Base-by-base conservation (phyloP, 192 early-diverging fungal genomes). In the Geosiphon pyriformis region DNA sequence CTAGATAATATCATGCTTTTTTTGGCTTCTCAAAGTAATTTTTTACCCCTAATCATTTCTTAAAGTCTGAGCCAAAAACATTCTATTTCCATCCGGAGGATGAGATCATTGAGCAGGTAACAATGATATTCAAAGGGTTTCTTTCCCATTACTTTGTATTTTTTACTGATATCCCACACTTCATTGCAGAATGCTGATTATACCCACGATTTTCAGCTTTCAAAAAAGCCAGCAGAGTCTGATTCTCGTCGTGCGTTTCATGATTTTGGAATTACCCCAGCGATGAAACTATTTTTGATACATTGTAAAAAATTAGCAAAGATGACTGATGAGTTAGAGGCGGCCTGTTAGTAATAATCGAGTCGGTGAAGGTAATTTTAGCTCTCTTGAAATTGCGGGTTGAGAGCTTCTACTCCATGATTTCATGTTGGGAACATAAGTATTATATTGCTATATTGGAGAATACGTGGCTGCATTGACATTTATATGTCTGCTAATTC, bases 41-140 rank as follows among this genome's bases (percentile, higher is more conserved):
- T 10, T 26, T 15, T 33, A 53, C 11, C 11, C 10, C 20, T 61
- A 12, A 47, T 23, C 11, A 12, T 66, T 32, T 29, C n/a, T 53
- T 2, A 53, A 18, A 55, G 72, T 55, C 69, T n/a, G 76, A 74
- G 26, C 69, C 73, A 4, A 74, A 73, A 27, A 74, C 77, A 0
- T 90, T 88, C 69, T 93, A 90, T 72, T 89, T 89, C 69, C 94
- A 96, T 70, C 82, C 89, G 0, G 96, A 98, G 63, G 96, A 98
- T 70, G 96, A 95, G 68, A 83, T 96, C 58, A 76, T 95, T 51
- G 88, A 90, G 56, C 81, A 85, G 27, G 65, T 67, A 48, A 22
- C 46, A 37, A 1, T 23, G 4, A 61, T 17, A 27, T 61, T n/a
- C n/a, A n/a, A n/a, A n/a, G 1, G 20, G 35, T 30, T 0, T 61